Conservation (phyloP, 2,329 filamentous ascomycete species). For the Fulvia fulva region DNA sequence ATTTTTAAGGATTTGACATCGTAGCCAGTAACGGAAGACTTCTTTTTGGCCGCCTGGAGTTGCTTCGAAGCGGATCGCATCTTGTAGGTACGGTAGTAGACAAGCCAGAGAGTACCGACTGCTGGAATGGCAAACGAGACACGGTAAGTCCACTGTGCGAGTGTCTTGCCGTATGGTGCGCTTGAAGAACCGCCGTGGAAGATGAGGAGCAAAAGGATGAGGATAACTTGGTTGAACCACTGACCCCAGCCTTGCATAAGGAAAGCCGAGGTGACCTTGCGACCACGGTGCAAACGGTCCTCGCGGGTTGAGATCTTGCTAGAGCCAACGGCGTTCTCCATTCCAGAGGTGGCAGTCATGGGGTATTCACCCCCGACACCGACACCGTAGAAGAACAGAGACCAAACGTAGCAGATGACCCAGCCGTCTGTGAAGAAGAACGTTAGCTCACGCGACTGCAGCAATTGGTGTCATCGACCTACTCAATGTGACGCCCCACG, state of each 20-base stretch:
- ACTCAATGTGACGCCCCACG: constrained; percentile 73
- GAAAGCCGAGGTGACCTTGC: constrained; percentile 93
- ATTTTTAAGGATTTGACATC: constrained; percentile 76
- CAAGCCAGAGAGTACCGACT: constrained; percentile 85
- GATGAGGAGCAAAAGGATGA: constrained; percentile 81
- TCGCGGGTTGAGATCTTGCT: constrained; percentile 86
- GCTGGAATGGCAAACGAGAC: constrained; percentile 89
- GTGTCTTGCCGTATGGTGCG: constrained; percentile 71
- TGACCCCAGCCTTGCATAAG: constrained; percentile 99
- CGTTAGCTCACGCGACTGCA: constrained; percentile 7
- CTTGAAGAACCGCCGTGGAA: constrained; percentile 77
- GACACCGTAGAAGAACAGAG: constrained; percentile 83
- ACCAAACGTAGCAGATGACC: constrained; percentile 96
- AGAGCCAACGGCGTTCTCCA: constrained; percentile 71
- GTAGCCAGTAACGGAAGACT: constrained; percentile 83
- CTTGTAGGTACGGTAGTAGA: constrained; percentile 93
- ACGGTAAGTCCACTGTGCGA: constrained; percentile 86
- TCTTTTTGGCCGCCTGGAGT: constrained; percentile 77
- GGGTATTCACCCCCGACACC: constrained; percentile 83
- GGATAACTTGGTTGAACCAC: constrained; percentile 84
- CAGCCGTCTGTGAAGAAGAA: constrained; percentile 61
- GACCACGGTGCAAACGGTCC: constrained; percentile 89
- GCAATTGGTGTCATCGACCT: constrained; percentile 1
- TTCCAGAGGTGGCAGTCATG: constrained; percentile 91
- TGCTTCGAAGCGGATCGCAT: constrained; percentile 87